Evolutionary conservation across 352 stramenopile species (phyloP), one percentile per base, ranked within the genome.

Genomic region (Phytophthora macrochlamydospora): DNA sequence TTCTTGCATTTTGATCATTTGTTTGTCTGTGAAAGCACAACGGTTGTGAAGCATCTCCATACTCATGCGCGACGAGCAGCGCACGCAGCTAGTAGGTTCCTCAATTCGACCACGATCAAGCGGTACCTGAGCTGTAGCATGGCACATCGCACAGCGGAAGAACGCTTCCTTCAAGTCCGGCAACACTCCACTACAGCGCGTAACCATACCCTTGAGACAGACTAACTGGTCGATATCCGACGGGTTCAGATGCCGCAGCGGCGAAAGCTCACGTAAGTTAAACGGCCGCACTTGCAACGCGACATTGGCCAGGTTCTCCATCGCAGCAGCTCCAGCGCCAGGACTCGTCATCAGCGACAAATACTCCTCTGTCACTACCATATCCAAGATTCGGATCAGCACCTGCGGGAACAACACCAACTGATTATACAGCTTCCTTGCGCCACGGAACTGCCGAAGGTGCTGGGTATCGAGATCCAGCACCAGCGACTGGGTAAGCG

Each of bases 1-100:
- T 75, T 99, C 98, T 68, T 99, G 97, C 71, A 99, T 91, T 67
- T 98, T 97, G 33, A 99, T 85, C 71, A 99, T 83, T 78, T 99
- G 97, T 75, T 99, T 99, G 86, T 99, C 97, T 3, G 88, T 97
- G 83, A 99, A 99, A 32, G 97, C 75, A 65, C 96, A 99, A 9
- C 95, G 92, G 75, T 99, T 99, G 80, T 99, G 97, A 44, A 99
- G 81, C 56, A 99, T 87, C 65, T 97, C 86, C 89, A 98, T 98
- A 49, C 94, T 95, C 76, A 96, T 75, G 4, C 87, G 89, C n/a
- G 89, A 87, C 37, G 94, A 81, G 73, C 97, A 99, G 58, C 85
- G 67, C 11, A 56, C 51, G 65, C 96, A 99, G 35, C 83, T 89
- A 2, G 80, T 90, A 13, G 98, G 98, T 81, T 99, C 97, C 30